Evolutionary conservation across 495 filamentous ascomycete species (phyloP).

Genomic region (Aspergillus cavernicola): DNA sequence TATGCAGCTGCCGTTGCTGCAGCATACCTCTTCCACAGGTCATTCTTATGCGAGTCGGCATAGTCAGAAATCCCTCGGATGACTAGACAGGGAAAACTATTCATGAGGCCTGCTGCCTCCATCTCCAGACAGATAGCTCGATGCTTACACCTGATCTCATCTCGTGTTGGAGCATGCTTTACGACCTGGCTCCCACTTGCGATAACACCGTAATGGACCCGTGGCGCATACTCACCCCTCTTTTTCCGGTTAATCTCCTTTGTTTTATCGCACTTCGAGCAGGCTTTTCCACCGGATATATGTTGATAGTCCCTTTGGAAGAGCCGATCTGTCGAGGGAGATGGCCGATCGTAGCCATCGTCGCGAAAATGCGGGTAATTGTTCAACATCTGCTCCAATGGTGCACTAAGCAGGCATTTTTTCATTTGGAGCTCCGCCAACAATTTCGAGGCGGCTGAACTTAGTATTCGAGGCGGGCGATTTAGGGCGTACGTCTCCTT

Average conservation of each 20-base stretch:
- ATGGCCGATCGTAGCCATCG: not conserved
- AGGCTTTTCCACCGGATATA: slow-evolving; percentile 10
- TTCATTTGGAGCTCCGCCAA: not conserved
- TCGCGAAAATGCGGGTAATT: not conserved
- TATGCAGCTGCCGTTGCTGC: slow-evolving; percentile 17
- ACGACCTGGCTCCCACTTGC: slow-evolving; percentile 21
- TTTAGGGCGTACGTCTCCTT: not conserved
- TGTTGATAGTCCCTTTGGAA: slow-evolving; percentile 30
- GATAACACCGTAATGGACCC: slow-evolving; percentile 24
- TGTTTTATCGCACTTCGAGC: slow-evolving; percentile 15
- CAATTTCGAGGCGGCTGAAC: not conserved
- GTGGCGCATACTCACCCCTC: slow-evolving; percentile 10
- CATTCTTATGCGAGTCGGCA: slow-evolving; percentile 22
- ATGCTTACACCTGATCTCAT: slow-evolving; percentile 14
- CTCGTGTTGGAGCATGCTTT: slow-evolving; percentile 17
- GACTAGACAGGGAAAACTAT: slow-evolving; percentile 16
- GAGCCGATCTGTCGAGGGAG: slow-evolving; percentile 16
- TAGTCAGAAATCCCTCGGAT: slow-evolving; percentile 28
- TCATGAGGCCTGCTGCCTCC: slow-evolving; percentile 6
- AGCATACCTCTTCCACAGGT: slow-evolving; percentile 6
- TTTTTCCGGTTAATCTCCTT: slow-evolving; percentile 12
- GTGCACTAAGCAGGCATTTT: not conserved
- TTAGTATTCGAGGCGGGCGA: not conserved
- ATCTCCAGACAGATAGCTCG: not conserved
- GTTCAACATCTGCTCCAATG: not conserved